Percentiles rank a stretch among this genome's conserved stretches.
phyloP scores from a whole-genome alignment of 306 rosid species.

The Lablab purpureus region DNA sequence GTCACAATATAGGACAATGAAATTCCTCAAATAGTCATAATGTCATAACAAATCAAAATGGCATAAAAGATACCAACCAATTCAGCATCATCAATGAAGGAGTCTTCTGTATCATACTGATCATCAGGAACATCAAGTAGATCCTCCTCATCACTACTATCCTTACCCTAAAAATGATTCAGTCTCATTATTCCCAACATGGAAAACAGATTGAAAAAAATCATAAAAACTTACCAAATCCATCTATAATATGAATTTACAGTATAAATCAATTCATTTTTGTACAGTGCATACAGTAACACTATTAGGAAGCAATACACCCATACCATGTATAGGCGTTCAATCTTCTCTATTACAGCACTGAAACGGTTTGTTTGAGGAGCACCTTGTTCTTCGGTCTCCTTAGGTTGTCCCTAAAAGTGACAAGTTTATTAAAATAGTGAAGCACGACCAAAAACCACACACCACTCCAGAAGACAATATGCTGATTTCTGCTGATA shows the following conservation, averaged over 20 bases:
- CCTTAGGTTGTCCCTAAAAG: conserved; percentile 70
- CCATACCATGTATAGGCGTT: conserved; percentile 87
- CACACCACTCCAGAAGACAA: conserved; percentile 15
- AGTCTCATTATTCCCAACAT: conserved; percentile 38
- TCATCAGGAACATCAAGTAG: conserved; percentile 79
- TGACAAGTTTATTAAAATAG: conserved; percentile 24
- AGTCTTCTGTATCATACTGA: conserved; percentile 98
- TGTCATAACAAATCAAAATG: conserved; percentile 32
- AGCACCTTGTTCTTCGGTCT: conserved; percentile 70
- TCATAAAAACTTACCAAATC: conserved; percentile 27
- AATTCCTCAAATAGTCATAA: conserved; percentile 36
- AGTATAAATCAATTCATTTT: conserved; percentile 19
- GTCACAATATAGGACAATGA: conserved; percentile 31
- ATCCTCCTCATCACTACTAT: conserved; percentile 94
- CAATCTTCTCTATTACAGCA: conserved; percentile 98
- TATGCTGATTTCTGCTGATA: conserved; percentile 3
- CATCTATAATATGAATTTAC: conserved; percentile 37
- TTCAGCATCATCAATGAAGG: conserved; percentile 96
- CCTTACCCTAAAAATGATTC: conserved; percentile 79
- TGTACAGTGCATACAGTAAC: conserved; percentile 23
- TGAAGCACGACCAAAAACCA: conserved; percentile 33
- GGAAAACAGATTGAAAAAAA: conserved; percentile 7
- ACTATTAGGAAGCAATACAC: not conserved
- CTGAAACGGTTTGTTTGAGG: conserved; percentile 86
- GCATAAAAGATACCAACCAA: conserved; percentile 68